Conservation (phyloP, 2,329 filamentous ascomycete species). For the Sporothrix luriei region DNA sequence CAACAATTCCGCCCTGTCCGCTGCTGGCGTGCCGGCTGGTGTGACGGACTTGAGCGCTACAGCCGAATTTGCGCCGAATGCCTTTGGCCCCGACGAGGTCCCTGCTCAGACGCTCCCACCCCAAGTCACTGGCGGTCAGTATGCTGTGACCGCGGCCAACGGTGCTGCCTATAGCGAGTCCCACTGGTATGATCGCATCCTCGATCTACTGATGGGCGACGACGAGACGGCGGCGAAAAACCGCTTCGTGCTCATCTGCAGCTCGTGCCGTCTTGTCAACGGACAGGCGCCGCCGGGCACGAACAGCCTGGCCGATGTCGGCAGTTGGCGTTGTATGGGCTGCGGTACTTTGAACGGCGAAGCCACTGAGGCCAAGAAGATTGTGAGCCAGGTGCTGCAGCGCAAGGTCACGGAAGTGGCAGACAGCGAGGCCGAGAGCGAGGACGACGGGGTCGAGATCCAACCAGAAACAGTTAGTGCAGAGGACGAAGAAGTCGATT, state of each 20-base stretch:
- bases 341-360: slow-evolving; percentile 82
- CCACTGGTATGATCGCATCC: slow-evolving; percentile 91
- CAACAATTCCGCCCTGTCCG: neutral
- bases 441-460: neutral
- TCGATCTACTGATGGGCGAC: slow-evolving; percentile 90
- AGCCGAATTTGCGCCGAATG: slow-evolving; percentile 75
- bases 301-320: slow-evolving; percentile 74
- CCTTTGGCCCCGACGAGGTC: slow-evolving; percentile 49
- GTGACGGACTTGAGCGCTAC: slow-evolving; percentile 42
- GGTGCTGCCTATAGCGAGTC: slow-evolving; percentile 44
- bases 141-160: slow-evolving; percentile 38
- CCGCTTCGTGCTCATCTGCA: slow-evolving; percentile 83
- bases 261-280: slow-evolving; percentile 82
- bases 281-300: slow-evolving; percentile 92
- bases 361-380: slow-evolving; percentile 72
- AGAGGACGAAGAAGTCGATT: slow-evolving; percentile 4
- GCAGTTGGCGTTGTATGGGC: slow-evolving; percentile 84
- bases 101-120: slow-evolving; percentile 25
- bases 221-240: slow-evolving; percentile 93
- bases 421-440: slow-evolving; percentile 19
- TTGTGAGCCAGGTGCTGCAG: slow-evolving; percentile 66
- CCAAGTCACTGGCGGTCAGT: slow-evolving; percentile 37
- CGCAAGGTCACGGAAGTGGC: slow-evolving; percentile 26
- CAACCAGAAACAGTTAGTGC: neutral
- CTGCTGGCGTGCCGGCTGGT: slow-evolving; percentile 37